These are phyloP conservation scores for Monosporascus cannonballus DNA, from an alignment of 2,329 filamentous ascomycete species.

Conservation along the genomic window DNA sequence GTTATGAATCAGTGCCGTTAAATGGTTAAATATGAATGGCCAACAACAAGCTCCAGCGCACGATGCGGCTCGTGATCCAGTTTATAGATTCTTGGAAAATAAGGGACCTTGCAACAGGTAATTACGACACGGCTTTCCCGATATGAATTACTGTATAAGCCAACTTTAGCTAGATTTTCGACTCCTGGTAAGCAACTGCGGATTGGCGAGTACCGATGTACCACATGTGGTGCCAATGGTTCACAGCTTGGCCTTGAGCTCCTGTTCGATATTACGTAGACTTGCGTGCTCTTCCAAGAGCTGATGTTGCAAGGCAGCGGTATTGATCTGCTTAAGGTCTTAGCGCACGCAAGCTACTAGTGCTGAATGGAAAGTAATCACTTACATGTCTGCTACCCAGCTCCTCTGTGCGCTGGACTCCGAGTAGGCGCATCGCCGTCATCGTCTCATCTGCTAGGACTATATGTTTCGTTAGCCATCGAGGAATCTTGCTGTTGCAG, in stretches of 20 bases:
- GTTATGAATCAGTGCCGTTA: no score
- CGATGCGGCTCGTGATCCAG: no score
- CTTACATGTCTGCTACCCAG: conserved; percentile 18
- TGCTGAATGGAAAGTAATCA: background rate
- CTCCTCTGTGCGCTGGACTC: conserved; percentile 16
- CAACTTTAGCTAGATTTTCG: no score
- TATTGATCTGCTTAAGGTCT: background rate
- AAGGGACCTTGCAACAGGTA: no score
- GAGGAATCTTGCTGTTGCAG: no score
- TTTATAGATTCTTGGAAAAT: no score
- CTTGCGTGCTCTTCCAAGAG: background rate
- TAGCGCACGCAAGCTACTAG: background rate
- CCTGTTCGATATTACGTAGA: background rate
- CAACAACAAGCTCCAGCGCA: no score
- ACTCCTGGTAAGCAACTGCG: no score
- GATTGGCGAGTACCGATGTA: background rate
- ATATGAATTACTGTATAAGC: no score
- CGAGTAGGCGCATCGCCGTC: conserved; percentile 21
- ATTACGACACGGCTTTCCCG: no score
- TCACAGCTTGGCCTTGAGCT: background rate
- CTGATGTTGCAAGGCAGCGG: background rate
- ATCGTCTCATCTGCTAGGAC: conserved; percentile 20
- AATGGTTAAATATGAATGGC: no score
- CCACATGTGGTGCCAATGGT: background rate
- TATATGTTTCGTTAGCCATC: conserved; percentile 3